Conservation (phyloP, 805 yeast genomes). For the Saturnispora besseyi region DNA sequence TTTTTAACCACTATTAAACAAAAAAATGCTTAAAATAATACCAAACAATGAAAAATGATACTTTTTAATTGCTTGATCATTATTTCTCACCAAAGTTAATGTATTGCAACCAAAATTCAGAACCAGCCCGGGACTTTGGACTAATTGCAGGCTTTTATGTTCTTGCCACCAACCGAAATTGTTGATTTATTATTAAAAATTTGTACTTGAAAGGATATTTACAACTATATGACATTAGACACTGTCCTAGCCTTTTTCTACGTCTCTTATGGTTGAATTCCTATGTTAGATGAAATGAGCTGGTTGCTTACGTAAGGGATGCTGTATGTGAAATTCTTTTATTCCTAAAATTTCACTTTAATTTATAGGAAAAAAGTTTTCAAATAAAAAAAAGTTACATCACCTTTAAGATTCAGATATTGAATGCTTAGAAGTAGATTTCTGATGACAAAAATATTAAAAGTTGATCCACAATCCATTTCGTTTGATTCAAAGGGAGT, state of each 20-base stretch:
- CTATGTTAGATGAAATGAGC: background rate
- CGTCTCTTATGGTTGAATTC: too few species aligned
- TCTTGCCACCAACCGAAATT: too few species aligned
- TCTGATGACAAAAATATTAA: conserved; percentile 35
- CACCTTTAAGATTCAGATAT: background rate
- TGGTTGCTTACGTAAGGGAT: background rate
- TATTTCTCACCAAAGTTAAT: too few species aligned
- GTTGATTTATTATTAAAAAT: too few species aligned
- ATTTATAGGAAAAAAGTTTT: background rate
- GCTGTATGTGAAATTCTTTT: background rate
- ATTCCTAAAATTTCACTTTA: background rate
- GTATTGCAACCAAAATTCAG: too few species aligned
- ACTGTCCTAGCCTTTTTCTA: background rate
- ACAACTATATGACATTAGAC: too few species aligned
- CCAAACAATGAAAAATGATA: too few species aligned
- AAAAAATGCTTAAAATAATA: too few species aligned
- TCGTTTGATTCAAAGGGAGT: conserved; percentile 31
- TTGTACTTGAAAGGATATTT: too few species aligned
- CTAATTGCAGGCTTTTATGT: too few species aligned
- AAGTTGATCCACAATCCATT: conserved; percentile 47
- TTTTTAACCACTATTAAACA: background rate
- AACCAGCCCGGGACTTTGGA: too few species aligned
- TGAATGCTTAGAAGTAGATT: background rate
- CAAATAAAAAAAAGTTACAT: background rate
- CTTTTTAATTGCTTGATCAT: too few species aligned